phyloP scores from a whole-genome alignment of 2,329 filamentous ascomycete species.

The Venturia carpophila region DNA sequence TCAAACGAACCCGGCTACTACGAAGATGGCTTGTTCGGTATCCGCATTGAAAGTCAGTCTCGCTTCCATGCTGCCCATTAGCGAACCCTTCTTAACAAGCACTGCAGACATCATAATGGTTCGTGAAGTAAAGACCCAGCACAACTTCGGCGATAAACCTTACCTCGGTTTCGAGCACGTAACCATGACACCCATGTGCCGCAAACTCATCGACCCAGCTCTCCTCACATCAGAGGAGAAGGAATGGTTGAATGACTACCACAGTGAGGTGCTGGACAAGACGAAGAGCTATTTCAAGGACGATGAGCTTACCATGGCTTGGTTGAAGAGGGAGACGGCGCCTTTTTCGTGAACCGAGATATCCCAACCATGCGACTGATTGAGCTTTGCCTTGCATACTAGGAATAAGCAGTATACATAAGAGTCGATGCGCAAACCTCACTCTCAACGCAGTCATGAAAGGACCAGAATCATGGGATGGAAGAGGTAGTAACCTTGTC shows the following conservation, averaged over 20 bases:
- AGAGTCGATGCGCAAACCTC: too few relatives aligned
- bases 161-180: slow-evolving; percentile 95
- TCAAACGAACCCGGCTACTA: slow-evolving; percentile 97
- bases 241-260: slow-evolving; percentile 80
- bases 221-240: slow-evolving; percentile 69
- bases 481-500: not conserved
- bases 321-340: slow-evolving; percentile 82
- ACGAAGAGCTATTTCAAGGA: slow-evolving; percentile 67
- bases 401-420: too few relatives aligned
- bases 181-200: slow-evolving; percentile 92
- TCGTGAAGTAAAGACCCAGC: slow-evolving; percentile 74
- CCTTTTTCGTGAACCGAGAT: slow-evolving; percentile 29
- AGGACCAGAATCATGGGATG: not conserved
- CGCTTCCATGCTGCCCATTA: slow-evolving; percentile 15
- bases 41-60: slow-evolving; percentile 73
- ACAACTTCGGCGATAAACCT: slow-evolving; percentile 87
- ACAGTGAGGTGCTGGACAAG: slow-evolving; percentile 72
- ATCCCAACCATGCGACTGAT: not conserved
- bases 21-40: slow-evolving; percentile 88
- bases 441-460: too few relatives aligned
- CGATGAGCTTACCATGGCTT: slow-evolving; percentile 63
- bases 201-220: slow-evolving; percentile 69
- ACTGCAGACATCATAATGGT: slow-evolving; percentile 71
- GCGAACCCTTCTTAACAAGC: slow-evolving; percentile 11
- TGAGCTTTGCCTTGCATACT: not conserved